These are phyloP conservation scores for Epichloe scottii DNA, from an alignment of 2,329 filamentous ascomycete species.

Conservation along the genomic window DNA sequence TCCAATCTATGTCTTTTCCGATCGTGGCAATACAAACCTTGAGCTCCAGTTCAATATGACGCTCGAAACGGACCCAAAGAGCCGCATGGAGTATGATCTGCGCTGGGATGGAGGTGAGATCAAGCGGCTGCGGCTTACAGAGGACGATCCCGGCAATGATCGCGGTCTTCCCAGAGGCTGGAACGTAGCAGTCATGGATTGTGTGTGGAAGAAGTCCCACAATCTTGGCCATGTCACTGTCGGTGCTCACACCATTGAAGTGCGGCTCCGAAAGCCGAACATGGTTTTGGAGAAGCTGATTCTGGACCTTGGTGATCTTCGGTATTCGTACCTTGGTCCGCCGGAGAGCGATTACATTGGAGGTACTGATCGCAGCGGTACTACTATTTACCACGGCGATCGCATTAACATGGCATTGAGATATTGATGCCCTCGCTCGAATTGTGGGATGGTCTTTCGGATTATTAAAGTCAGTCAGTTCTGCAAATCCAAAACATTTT, in stretches of 20 bases:
- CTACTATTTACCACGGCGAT: slow-evolving; percentile 1
- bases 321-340: slow-evolving; percentile 24
- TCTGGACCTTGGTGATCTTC: slow-evolving; percentile 19
- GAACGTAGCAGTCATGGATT: slow-evolving; percentile 34
- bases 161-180: slow-evolving; percentile 34
- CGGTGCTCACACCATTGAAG: slow-evolving; percentile 19
- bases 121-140: slow-evolving; percentile 19
- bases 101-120: slow-evolving; percentile 30
- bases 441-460: not conserved
- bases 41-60: slow-evolving; percentile 26
- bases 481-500: too few species aligned
- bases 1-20: slow-evolving; percentile 19
- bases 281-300: slow-evolving; percentile 26
- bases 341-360: slow-evolving; percentile 16
- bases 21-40: slow-evolving; percentile 13
- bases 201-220: slow-evolving; percentile 34
- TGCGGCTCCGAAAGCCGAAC: slow-evolving; percentile 19
- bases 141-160: slow-evolving; percentile 11
- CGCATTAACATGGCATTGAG: slow-evolving; percentile 4
- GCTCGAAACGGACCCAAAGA: slow-evolving; percentile 37
- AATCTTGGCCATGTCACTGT: slow-evolving; percentile 11
- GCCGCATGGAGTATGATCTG: slow-evolving; percentile 36
- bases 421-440: not conserved
- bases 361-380: not conserved
- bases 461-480: too few species aligned